Base-by-base conservation (phyloP, 495 filamentous ascomycete genomes). In the Coniosporium apollinis region DNA sequence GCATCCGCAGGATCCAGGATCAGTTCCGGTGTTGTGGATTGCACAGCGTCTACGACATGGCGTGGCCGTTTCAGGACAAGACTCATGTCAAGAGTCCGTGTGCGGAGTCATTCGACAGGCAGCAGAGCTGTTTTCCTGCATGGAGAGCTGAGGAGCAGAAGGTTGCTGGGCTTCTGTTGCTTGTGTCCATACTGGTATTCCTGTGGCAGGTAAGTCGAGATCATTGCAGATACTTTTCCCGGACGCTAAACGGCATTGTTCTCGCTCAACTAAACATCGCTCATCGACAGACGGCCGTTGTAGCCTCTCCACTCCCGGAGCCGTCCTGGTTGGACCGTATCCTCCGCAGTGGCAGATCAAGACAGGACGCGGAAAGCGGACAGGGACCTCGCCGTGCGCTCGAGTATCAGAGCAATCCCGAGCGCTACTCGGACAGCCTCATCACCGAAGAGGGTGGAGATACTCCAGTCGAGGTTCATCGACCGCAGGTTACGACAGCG, bases 21-120 rank as follows among this genome's bases (percentile, higher is more conserved):
- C 43, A 55, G 0, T 62, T 80, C 25, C 45, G 62, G 6, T 83
- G 78, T 52, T 83, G 78, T 39, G 78, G 78, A 2, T 56, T 77
- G 9, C 56, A 57, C 19, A 65, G 58, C 15, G 44, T 64, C 3
- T 56, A 48, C 34, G 74, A 83, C 43, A 60, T 60, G 36, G 62
- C 64, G 0, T 77, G 60, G 58, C 76, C 76, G 7, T 76, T 76
- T 40, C 42, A 42, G 16, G 37, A 38, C 17, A 51, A 49, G 32
- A 21, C 8, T 38, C 33, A 19, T 22, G 34, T 32, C 9, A 19
- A 22, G 1, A 14, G 28, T 17, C 28, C 40, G 3, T 52, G 49
- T 26, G 38, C 38, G 41, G 39, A 36, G 35, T 25, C 18, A n/a
- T 46, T 30, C 35, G 42, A 32, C n/a, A 18, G 43, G n/a, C 42